These are phyloP conservation scores for Hericium rajendrae DNA, from an alignment of 768 basidiomycete genomes.

Conservation along the genomic window DNA sequence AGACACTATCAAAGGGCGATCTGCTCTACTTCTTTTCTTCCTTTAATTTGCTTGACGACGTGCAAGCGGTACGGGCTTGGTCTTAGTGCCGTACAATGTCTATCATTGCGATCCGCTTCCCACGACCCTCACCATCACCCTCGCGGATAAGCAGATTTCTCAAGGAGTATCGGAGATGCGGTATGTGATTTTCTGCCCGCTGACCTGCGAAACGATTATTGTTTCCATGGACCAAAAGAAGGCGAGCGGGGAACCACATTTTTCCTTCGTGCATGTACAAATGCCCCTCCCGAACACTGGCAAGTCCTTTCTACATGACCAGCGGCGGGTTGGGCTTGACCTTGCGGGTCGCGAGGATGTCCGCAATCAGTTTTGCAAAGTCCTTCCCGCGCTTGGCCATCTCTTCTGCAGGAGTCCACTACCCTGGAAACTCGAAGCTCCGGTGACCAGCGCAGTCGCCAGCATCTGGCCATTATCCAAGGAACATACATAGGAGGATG, in stretches of 20 bases:
- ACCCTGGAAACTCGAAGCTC: conserved; percentile 12
- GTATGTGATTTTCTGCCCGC: neutral
- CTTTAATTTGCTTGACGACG: no score
- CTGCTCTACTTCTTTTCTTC: no score
- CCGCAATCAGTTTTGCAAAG: conserved; percentile 8
- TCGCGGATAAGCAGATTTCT: no score
- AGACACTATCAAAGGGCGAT: no score
- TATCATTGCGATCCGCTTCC: no score
- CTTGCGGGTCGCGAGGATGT: conserved; percentile 10
- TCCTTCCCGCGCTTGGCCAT: neutral
- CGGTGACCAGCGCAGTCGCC: neutral
- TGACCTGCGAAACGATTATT: neutral
- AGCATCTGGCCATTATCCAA: neutral
- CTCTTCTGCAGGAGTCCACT: conserved; percentile 3
- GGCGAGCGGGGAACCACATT: neutral
- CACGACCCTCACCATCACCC: no score
- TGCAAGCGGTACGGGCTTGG: no score
- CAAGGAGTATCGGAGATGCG: neutral
- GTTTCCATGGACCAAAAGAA: neutral
- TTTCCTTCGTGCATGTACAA: neutral
- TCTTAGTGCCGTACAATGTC: no score
- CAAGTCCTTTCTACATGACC: conserved; percentile 17
- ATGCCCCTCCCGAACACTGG: conserved; percentile 12
- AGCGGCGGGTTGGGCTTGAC: conserved; percentile 18
- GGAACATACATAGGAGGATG: neutral